Base-by-base conservation (phyloP, 2,329 filamentous ascomycete genomes). In the Alternaria conjuncta region DNA sequence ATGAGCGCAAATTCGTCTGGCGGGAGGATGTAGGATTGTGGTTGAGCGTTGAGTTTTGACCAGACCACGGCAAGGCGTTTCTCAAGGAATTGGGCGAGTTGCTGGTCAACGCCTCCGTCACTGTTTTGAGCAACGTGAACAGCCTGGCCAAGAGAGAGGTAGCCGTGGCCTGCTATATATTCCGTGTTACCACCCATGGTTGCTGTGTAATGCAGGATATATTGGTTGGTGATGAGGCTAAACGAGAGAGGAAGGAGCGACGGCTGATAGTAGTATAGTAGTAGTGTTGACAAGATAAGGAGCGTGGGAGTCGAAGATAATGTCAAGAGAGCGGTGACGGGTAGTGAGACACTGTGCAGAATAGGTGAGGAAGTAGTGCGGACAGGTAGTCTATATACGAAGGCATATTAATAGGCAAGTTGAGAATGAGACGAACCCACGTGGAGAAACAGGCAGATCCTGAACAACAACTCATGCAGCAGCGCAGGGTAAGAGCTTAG, bases 1-100 rank as follows among this genome's bases (percentile, higher is more conserved):
- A 96, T 94, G 64, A 96, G 86, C 58, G 92, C 88, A 74, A 96
- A 96, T 81, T 97, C 93, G 79, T 93, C 89, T 66, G 86, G 84
- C 32, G 84, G 88, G 83, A 96, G 89, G 67, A 96, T 80, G 79
- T 95, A 96, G n/a, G 84, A 83, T 55, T 86, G 81, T 2, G 91
- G 91, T 30, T 90, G 83, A 4, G 84, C 83, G 71, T 89, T 82
- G 60, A 96, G 86, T 71, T 88, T 89, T 46, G 75, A 77, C 92
- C 92, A 95, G 67, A 94, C 87, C 66, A 86, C 83, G 2, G 81
- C 75, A 54, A 82, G 68, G 55, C 75, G 89, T 55, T 78, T 78
- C 75, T 94, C 89, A 43, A 97, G 88, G 60, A 90, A 88, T 64
- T 83, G 82, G 73, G 84, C 85, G 61, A 94, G 86, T 56, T 83